These are phyloP conservation scores for Globisporangium heterothallicum DNA, from an alignment of 352 stramenopile species.

Conservation along the genomic window DNA sequence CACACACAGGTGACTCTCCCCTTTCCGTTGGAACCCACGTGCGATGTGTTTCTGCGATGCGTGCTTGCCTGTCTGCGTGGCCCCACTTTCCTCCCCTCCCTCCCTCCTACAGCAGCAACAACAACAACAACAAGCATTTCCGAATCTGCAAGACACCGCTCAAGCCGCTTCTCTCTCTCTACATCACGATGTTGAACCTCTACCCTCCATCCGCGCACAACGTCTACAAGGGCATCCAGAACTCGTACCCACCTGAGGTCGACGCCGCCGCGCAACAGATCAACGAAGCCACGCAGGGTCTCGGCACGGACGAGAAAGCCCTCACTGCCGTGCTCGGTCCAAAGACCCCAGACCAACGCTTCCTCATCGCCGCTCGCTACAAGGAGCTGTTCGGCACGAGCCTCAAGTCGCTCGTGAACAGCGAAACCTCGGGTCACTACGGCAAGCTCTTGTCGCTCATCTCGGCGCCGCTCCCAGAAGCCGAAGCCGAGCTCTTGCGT, in stretches of 20 bases:
- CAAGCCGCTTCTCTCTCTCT: slow-evolving; percentile 1
- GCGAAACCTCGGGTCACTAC: slow-evolving; percentile 59
- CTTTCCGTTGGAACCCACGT: slow-evolving; percentile 1
- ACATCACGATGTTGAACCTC: slow-evolving; percentile 60
- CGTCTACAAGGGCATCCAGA: slow-evolving; percentile 39
- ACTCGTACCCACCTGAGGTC: slow-evolving; percentile 40
- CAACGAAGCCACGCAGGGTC: slow-evolving; percentile 55
- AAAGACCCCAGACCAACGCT: slow-evolving; percentile 53
- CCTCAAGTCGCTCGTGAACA: slow-evolving; percentile 56
- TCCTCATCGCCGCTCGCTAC: slow-evolving; percentile 65
- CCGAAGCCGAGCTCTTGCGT: slow-evolving; percentile 56
- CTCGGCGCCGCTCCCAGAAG: slow-evolving; percentile 44
- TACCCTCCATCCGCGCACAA: slow-evolving; percentile 67
- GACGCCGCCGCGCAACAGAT: slow-evolving; percentile 51
- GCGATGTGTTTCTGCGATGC: neutral
- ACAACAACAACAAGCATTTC: slow-evolving; percentile 23
- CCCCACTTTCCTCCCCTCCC: neutral
- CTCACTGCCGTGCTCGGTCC: slow-evolving; percentile 39
- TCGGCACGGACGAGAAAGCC: slow-evolving; percentile 59
- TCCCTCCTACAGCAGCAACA: no score
- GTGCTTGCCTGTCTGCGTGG: neutral
- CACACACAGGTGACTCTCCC: neutral
- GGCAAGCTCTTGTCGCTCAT: slow-evolving; percentile 62
- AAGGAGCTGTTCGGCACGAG: slow-evolving; percentile 49
- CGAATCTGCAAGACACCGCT: slow-evolving; percentile 19